phyloP scores from a whole-genome alignment of 2,329 filamentous ascomycete species.

The Ceratocystis cacaofunesta region DNA sequence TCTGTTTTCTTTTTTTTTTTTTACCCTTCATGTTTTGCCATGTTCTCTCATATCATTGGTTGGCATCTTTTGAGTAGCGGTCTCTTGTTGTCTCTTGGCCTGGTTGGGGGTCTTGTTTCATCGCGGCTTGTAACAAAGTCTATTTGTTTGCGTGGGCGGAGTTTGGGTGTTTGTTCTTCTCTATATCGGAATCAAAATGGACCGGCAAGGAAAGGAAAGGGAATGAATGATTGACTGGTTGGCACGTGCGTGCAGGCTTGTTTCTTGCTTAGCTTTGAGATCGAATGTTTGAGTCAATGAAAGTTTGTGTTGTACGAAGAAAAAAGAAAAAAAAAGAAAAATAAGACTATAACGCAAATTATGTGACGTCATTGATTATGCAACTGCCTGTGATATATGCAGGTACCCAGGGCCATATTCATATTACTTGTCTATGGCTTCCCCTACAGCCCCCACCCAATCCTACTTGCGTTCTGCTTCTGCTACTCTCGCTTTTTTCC shows the following conservation, averaged over 20 bases:
- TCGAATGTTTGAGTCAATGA: neutral
- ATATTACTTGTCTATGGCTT: neutral
- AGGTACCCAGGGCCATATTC: neutral
- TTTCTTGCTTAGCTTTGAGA: neutral
- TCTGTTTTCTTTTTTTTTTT: neutral
- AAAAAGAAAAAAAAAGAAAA: no score
- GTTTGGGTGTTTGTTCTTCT: slow-evolving; percentile 1
- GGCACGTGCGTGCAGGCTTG: neutral
- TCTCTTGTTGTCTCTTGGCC: neutral
- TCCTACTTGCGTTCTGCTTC: no score
- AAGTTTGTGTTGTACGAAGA: no score
- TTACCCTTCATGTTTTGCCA: neutral
- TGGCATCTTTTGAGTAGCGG: neutral
- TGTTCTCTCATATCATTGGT: neutral
- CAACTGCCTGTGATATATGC: neutral
- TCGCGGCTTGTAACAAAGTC: neutral
- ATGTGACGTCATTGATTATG: slow-evolving; percentile 2
- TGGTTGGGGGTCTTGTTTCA: neutral
- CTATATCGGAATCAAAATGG: slow-evolving; percentile 1
- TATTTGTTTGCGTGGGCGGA: neutral
- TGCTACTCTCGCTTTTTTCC: slow-evolving; percentile 29
- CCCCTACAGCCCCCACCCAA: neutral
- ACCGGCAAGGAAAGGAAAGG: neutral
- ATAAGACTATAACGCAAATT: no score
- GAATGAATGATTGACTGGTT: neutral